phyloP scores from a whole-genome alignment of 179 eudicot species.

The Dionaea muscipula region DNA sequence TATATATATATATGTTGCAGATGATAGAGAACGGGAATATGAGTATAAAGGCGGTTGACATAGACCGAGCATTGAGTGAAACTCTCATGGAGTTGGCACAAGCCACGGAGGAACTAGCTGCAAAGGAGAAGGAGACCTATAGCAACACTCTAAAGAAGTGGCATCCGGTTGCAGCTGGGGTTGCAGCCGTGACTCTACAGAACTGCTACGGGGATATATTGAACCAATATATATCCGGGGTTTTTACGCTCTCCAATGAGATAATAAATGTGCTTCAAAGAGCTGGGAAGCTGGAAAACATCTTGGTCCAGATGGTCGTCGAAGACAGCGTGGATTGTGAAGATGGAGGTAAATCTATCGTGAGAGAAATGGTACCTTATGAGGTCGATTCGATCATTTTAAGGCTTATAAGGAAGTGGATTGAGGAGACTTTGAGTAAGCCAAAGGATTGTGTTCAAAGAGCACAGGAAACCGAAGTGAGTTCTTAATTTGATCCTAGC shows the following conservation, averaged over 20 bases:
- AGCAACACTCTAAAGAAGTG: constrained; percentile 62
- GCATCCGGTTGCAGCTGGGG: constrained; percentile 77
- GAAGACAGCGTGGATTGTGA: constrained; percentile 79
- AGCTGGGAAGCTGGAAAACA: constrained; percentile 81
- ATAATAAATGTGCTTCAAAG: constrained; percentile 46
- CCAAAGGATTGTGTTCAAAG: constrained; percentile 47
- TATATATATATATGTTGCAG: constrained; percentile 23
- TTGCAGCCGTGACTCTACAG: constrained; percentile 70
- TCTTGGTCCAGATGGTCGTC: constrained; percentile 65
- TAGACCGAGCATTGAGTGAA: constrained; percentile 34
- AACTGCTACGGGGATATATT: constrained; percentile 59
- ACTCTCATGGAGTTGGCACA: constrained; percentile 42
- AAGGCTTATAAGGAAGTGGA: constrained; percentile 51
- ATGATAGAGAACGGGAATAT: constrained; percentile 36
- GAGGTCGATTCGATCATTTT: constrained; percentile 68
- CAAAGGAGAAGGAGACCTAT: constrained; percentile 57
- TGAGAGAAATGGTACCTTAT: constrained; percentile 76
- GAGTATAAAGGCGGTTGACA: constrained; percentile 24
- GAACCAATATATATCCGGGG: constrained; percentile 45
- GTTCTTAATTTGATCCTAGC: too few relatives aligned
- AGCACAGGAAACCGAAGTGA: constrained; percentile 82
- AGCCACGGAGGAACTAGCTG: constrained; percentile 58
- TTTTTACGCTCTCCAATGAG: constrained; percentile 33
- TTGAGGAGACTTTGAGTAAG: constrained; percentile 48
- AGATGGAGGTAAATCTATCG: constrained; percentile 77